Base-by-base conservation (phyloP, 2,329 filamentous ascomycete species). In the Penicillium sp. region DNA sequence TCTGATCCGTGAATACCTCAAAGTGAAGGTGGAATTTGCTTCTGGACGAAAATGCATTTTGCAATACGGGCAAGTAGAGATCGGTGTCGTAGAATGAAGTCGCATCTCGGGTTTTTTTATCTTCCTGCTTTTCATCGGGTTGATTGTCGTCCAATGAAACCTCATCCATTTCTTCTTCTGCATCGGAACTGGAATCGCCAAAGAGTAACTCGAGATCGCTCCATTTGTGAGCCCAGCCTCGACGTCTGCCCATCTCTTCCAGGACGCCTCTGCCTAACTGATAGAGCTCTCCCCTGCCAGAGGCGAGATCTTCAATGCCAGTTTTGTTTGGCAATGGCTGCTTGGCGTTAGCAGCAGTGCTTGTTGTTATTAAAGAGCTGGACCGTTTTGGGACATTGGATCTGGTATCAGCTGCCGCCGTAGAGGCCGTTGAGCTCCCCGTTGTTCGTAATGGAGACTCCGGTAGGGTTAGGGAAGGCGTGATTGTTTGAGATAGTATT, bases 251-350 rank as follows among this genome's bases (percentile, higher is more conserved):
- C 47, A 91, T 75, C 49, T 86, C 82, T 64, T 93, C 87, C 0
- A 97, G 77, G 5, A 94, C 83, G 60, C 89, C 90, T 55, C 93
- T 82, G 8, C 91, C 92, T 42, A 96, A 76, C 56, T 90, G 77
- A 59, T 91, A 88, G 2, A 97, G 79, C 66, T 96, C 91, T 5
- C 90, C 93, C 65, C 93, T 83, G 59, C 86, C 85, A 46, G 90
- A 89, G 35, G 92, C 90, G 23, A 97, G 78, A 55, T 95, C 89
- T 67, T 95, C 89, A 0, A 92, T 77, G 0, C 93, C 91, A 14
- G 77, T 77, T 58, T 75, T 78, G n/a, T 48, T 49, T 30, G 46
- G 18, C 1, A 70, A 64, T 21, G 12, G 64, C 61, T 12, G 63
- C 57, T 6, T 76, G 66, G 59, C 85, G 86, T 16, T 23, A 23